Conservation (phyloP, 306 rosid species). For the Acacia crassicarpa region DNA sequence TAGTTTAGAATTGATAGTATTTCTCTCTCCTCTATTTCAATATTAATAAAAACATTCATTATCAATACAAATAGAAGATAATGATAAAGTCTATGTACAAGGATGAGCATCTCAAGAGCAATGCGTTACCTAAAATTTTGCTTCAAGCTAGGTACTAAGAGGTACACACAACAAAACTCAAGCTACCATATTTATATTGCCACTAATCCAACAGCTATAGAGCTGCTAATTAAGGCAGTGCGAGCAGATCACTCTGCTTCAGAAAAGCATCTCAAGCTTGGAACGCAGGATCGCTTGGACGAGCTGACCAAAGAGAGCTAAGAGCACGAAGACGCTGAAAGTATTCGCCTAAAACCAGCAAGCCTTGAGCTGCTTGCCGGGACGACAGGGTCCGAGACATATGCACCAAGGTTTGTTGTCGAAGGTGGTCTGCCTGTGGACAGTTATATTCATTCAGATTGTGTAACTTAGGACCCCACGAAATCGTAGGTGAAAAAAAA, state of each 20-base stretch:
- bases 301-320: constrained; percentile 69
- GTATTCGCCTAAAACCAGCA: constrained; percentile 74
- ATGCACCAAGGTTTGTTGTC: constrained; percentile 69
- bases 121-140: constrained; percentile 7
- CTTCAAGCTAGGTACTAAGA: not conserved
- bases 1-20: not conserved
- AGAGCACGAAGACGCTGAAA: constrained; percentile 74
- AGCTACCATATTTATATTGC: constrained; percentile 2
- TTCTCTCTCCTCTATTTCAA: not conserved
- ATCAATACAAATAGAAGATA: not conserved
- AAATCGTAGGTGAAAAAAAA: not conserved
- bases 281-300: constrained; percentile 43
- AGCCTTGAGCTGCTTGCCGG: constrained; percentile 62
- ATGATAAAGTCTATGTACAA: constrained; percentile 32
- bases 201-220: not conserved
- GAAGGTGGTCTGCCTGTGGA: constrained; percentile 81
- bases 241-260: not conserved
- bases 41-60: not conserved
- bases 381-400: constrained; percentile 56
- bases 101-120: constrained; percentile 4
- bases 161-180: constrained; percentile 16
- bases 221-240: not conserved
- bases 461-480: not conserved
- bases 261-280: not conserved
- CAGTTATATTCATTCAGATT: constrained; percentile 2